These are phyloP conservation scores for Collybia sordida DNA, from an alignment of 768 basidiomycete genomes.

Conservation along the genomic window DNA sequence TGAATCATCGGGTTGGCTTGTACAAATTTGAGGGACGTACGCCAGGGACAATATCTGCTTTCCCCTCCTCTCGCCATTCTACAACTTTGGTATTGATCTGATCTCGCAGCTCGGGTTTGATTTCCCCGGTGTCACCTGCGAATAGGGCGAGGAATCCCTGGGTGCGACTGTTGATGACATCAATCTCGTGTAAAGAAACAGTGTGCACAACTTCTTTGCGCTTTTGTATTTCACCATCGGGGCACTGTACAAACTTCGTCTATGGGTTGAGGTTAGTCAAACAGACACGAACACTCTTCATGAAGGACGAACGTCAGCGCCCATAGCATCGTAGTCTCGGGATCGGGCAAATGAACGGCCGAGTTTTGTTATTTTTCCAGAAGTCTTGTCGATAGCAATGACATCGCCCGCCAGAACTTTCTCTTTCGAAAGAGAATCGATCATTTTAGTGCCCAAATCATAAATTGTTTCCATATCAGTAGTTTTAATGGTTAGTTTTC, in stretches of 20 bases:
- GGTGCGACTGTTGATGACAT: slow-evolving; percentile 97
- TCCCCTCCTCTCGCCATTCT: slow-evolving; percentile 98
- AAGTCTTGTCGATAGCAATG: slow-evolving; percentile 95
- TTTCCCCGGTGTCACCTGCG: slow-evolving; percentile 97
- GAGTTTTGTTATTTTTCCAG: slow-evolving; percentile 94
- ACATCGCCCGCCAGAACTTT: slow-evolving; percentile 95
- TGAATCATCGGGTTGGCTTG: not conserved
- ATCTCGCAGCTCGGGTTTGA: slow-evolving; percentile 93
- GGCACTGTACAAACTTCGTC: slow-evolving; percentile 98
- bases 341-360: slow-evolving; percentile 97
- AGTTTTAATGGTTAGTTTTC: slow-evolving; percentile 95
- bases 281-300: slow-evolving; percentile 2
- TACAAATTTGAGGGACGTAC: slow-evolving; percentile 43
- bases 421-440: slow-evolving; percentile 95
- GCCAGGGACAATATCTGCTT: slow-evolving; percentile 96
- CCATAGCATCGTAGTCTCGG: slow-evolving; percentile 98
- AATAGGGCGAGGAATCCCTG: slow-evolving; percentile 97
- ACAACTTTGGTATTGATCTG: slow-evolving; percentile 97
- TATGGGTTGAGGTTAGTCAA: slow-evolving; percentile 28
- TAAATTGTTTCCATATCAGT: slow-evolving; percentile 99
- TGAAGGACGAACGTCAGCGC: slow-evolving; percentile 79
- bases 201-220: slow-evolving; percentile 97
- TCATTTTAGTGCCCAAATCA: slow-evolving; percentile 99
- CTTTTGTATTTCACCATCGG: slow-evolving; percentile 97
- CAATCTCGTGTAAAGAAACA: slow-evolving; percentile 97